Base-by-base conservation (phyloP, 2,329 filamentous ascomycete species). In the Neonectria punicea region DNA sequence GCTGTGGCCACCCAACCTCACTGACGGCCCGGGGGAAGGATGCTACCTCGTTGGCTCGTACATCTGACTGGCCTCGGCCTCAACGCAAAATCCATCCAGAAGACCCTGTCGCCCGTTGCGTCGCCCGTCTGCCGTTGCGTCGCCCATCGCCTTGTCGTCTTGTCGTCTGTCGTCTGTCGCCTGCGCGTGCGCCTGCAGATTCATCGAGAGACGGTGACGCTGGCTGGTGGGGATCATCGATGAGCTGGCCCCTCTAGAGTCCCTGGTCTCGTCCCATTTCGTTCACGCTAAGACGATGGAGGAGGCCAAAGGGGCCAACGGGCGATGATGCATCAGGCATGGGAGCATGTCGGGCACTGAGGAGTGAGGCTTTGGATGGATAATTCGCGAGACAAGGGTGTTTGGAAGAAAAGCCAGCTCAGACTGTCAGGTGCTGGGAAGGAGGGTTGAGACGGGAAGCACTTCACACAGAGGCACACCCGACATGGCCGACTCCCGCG, bases 171-270 rank as follows among this genome's bases (percentile, higher is more conserved):
- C 36, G 36, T 5, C 20, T 22, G 13, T 47, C 44, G 20, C 22
- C 22, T 49, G n/a, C 39, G 44, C 47, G 68, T 73, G 67, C 63
- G 69, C 66, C 70, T 67, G 72, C 69, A 73, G 66, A 65, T 68
- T 64, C 69, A 72, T 72, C 66, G 72, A 73, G 66, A 74, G 68
- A 73, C 71, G 71, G 72, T 74, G 72, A 74, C 72, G 72, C 70
- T 73, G 56, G 65, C 63, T 59, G 61, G 72, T 74, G 72, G 72
- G 67, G 72, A 72, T 72, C 51, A 73, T 69, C 64, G 70, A 74
- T 74, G 72, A 74, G 72, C 58, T 74, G 72, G 73, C 72, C 69
- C 72, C 72, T 73, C 67, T 72, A 60, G 63, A 63, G 65, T 65
- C 69, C 72, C 72, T 72, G 72, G 68, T 73, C 72, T 74, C 69